Evolutionary conservation across 768 basidiomycete genomes (phyloP).

Genomic region (Crucibulum laeve): DNA sequence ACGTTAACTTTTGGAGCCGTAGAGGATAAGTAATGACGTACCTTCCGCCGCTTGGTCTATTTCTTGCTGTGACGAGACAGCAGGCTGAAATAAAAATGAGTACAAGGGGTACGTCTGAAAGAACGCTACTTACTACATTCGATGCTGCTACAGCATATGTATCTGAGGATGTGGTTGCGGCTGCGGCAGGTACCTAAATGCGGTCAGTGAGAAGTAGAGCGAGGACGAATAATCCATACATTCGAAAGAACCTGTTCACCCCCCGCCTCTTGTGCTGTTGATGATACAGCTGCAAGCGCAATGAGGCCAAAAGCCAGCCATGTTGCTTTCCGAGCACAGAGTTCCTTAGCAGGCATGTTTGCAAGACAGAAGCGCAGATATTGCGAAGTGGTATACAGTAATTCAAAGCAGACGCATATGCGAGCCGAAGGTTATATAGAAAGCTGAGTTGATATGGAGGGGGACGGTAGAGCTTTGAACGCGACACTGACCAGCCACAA

Average conservation of each 20-base stretch:
- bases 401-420: neutral
- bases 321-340: slow-evolving; percentile 39
- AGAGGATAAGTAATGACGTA: slow-evolving; percentile 14
- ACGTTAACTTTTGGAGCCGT: neutral
- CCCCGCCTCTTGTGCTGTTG: slow-evolving; percentile 34
- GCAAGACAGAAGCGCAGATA: too few species aligned
- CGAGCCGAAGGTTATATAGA: too few species aligned
- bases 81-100: neutral
- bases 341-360: slow-evolving; percentile 17
- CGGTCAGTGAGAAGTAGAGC: slow-evolving; percentile 3
- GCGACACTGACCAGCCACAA: too few species aligned
- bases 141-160: neutral
- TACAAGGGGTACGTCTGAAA: neutral
- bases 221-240: slow-evolving; percentile 22
- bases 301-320: slow-evolving; percentile 63
- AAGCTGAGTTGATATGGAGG: too few species aligned
- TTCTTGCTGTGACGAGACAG: slow-evolving; percentile 22
- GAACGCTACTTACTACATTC: too few species aligned
- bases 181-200: slow-evolving; percentile 1
- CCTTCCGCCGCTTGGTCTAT: slow-evolving; percentile 50
- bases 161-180: neutral
- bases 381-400: too few species aligned
- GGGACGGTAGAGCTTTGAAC: too few species aligned
- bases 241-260: slow-evolving; percentile 24
- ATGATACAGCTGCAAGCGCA: slow-evolving; percentile 41